A percentile compares a stretch with the other conserved stretches of the same genome.
These are phyloP conservation scores for Gossypium davidsonii DNA, from an alignment of 441 rosid genomes.

Conservation along the genomic window DNA sequence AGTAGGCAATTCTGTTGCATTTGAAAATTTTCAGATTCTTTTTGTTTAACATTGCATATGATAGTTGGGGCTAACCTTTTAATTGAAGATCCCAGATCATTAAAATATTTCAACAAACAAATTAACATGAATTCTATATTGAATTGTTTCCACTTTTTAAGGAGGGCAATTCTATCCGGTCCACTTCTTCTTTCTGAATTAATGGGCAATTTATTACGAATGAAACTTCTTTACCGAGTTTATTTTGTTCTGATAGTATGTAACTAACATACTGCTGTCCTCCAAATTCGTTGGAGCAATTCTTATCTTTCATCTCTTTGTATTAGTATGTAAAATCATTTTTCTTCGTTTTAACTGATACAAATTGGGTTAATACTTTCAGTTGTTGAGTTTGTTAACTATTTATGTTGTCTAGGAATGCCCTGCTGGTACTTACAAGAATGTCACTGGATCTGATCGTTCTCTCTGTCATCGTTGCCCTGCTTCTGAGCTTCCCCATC, in stretches of 20 bases:
- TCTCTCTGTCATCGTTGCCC: conserved; percentile 81
- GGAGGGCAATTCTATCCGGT: neutral
- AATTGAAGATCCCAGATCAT: neutral
- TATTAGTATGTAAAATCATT: neutral
- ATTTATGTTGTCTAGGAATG: conserved; percentile 66
- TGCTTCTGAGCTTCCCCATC: conserved; percentile 71
- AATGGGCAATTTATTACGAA: neutral
- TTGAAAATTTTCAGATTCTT: neutral
- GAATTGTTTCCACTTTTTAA: neutral
- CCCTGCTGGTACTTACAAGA: conserved; percentile 88
- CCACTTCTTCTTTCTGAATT: too few species aligned
- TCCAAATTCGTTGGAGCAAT: conserved; percentile 2
- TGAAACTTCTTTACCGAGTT: neutral
- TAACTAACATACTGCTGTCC: too few species aligned
- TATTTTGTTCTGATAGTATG: neutral
- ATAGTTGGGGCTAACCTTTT: neutral
- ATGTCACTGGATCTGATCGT: conserved; percentile 74
- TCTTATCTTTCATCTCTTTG: neutral
- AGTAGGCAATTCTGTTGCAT: conserved; percentile 5
- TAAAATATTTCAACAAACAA: neutral
- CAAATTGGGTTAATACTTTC: neutral
- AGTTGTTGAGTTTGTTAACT: conserved; percentile 5
- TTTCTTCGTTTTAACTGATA: neutral
- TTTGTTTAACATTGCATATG: neutral
- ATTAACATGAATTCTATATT: neutral